phyloP scores from a whole-genome alignment of 768 basidiomycete genomes.

The Lenzites betulinus region DNA sequence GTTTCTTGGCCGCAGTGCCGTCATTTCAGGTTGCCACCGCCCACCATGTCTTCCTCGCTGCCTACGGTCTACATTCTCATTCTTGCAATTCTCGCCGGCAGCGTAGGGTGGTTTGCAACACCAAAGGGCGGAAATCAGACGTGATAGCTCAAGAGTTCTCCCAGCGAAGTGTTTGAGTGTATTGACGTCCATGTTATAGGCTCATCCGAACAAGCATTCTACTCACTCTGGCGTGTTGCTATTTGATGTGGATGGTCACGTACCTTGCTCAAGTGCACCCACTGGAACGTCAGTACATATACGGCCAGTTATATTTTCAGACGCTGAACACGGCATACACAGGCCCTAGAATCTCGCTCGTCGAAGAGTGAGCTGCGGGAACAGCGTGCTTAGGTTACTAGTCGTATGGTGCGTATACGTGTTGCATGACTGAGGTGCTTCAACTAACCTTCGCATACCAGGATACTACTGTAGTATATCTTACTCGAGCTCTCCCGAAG shows the following conservation, averaged over 20 bases:
- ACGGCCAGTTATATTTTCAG: background rate
- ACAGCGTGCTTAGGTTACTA: background rate
- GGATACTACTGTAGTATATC: constrained; percentile 7
- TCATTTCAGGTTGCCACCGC: background rate
- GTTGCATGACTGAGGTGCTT: background rate
- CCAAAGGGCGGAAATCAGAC: constrained; percentile 91
- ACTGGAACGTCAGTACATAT: constrained; percentile 62
- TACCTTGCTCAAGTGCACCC: constrained; percentile 95
- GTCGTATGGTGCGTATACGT: constrained; percentile 4
- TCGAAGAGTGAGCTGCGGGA: background rate
- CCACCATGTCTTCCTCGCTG: constrained; percentile 65
- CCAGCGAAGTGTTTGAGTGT: too few species aligned
- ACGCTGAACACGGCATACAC: background rate
- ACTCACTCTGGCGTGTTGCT: constrained; percentile 80
- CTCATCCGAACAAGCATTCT: constrained; percentile 79
- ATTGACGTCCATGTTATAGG: constrained; percentile 41
- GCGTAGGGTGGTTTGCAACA: constrained; percentile 61
- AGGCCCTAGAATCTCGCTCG: constrained; percentile 16
- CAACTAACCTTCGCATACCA: background rate
- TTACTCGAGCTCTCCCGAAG: background rate
- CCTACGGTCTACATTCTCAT: constrained; percentile 71
- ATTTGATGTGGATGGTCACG: constrained; percentile 97
- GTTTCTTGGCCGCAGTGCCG: background rate
- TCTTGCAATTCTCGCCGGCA: constrained; percentile 65
- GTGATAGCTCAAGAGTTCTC: constrained; percentile 47